Evolutionary conservation across 163 green algal species (phyloP).

Genomic region (Chlorella variabilis): DNA sequence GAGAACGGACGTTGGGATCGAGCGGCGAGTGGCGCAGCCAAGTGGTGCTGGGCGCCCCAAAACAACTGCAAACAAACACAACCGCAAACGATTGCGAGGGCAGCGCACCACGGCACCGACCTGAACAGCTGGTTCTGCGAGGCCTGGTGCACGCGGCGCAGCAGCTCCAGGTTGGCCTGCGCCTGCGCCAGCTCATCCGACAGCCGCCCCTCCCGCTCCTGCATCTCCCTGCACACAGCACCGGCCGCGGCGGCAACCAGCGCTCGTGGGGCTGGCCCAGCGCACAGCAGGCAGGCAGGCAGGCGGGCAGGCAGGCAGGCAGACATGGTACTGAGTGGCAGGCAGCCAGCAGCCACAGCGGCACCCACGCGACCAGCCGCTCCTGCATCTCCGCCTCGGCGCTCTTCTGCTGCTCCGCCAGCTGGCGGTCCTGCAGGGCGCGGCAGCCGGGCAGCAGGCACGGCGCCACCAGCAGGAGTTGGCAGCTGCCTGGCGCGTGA

Average conservation of each 20-base stretch:
- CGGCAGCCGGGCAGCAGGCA: background rate
- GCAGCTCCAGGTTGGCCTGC: conserved; percentile 59
- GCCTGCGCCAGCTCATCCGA: conserved; percentile 63
- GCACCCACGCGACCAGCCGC: conserved; percentile 10
- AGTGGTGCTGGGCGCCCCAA: no score
- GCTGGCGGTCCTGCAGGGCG: conserved; percentile 50
- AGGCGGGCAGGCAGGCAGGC: no score
- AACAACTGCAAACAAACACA: no score
- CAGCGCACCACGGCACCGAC: background rate
- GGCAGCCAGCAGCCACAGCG: no score
- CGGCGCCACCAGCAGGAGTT: background rate
- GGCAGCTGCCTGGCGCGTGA: no score
- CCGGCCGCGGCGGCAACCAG: no score
- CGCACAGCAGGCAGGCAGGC: no score
- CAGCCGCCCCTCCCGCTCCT: conserved; percentile 49
- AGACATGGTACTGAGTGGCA: no score
- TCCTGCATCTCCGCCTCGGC: conserved; percentile 28
- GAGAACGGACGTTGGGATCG: no score
- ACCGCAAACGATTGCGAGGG: background rate
- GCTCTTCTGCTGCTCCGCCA: conserved; percentile 44
- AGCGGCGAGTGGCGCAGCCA: no score
- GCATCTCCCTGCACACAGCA: conserved; percentile 41
- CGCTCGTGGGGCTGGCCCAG: no score
- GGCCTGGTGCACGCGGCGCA: conserved; percentile 79
- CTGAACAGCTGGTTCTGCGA: conserved; percentile 84